These are phyloP conservation scores for Neonectria sp. DNA, from an alignment of 2,329 filamentous ascomycete genomes.

Conservation along the genomic window DNA sequence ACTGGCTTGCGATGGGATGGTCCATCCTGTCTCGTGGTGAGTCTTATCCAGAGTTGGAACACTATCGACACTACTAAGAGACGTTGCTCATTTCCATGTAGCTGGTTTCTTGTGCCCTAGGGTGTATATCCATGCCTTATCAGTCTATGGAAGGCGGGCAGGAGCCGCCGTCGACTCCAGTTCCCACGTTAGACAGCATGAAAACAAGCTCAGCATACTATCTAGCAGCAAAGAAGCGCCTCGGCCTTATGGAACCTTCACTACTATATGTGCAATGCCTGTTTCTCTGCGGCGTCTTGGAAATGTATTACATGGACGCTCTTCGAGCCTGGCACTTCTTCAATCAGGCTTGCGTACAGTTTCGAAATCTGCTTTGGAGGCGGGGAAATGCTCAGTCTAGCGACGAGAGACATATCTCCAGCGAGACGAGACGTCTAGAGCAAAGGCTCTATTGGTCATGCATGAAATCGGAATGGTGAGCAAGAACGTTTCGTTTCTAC, in stretches of 20 bases:
- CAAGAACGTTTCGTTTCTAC: not conserved
- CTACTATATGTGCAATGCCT: constrained; percentile 56
- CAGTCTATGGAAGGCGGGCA: not conserved
- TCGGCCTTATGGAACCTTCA: constrained; percentile 44
- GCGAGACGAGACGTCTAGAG: constrained; percentile 51
- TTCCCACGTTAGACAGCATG: constrained; percentile 9
- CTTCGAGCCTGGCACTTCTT: constrained; percentile 55
- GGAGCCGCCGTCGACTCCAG: not conserved
- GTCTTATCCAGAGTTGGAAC: not conserved
- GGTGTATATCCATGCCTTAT: constrained; percentile 41
- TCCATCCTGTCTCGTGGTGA: constrained; percentile 42
- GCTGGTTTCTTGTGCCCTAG: constrained; percentile 43
- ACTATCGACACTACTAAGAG: not conserved
- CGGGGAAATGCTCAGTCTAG: constrained; percentile 13
- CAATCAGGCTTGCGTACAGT: constrained; percentile 40
- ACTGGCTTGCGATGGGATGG: constrained; percentile 45
- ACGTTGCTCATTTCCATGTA: not conserved
- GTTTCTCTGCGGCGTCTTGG: constrained; percentile 57
- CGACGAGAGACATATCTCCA: not conserved
- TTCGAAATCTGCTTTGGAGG: constrained; percentile 54
- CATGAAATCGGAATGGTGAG: constrained; percentile 57
- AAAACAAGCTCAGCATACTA: constrained; percentile 42
- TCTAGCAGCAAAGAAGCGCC: constrained; percentile 43
- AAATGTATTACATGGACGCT: constrained; percentile 58
- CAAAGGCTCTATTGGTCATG: constrained; percentile 61